Evolutionary conservation across 2,329 filamentous ascomycete genomes (phyloP), one percentile per base, ranked within the genome.

Genomic region (Neonectria punicea): DNA sequence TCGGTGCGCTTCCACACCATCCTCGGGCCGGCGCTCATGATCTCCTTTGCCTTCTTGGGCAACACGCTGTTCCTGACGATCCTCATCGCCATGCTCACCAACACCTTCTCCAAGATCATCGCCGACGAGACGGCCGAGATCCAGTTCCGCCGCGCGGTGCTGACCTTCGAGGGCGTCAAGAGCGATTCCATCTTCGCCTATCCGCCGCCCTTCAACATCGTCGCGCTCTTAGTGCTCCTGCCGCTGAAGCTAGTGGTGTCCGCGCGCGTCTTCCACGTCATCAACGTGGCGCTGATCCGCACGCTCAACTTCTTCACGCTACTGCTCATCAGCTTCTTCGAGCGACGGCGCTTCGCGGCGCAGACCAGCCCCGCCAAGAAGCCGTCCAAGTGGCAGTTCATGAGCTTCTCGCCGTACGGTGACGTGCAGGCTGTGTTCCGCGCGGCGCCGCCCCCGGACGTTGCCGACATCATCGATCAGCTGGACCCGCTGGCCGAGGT

Each of bases 41-140:
- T 93, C 62, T 84, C 87, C 4, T 93, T 93, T 76, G 90, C 91
- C 5, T 92, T 93, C 73, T 81, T 93, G 8, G 91, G 91, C 54
- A 93, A 93, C 76, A 92, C 90, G 0, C 84, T 93, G 43, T 93
- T 93, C 79, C 81, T 93, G 44, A 93, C 91, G 1, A 91, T 93
- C 67, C 83, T 93, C 2, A 90, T 93, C 1, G 91, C 91, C 18
- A 92, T 92, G 80, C 85, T 93, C 34, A 90, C 87, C 62, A 92
- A 91, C 73, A 92, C 90, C 0, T 92, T 92, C 74, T 88, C 87
- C 58, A 89, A 87, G 58, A 90, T 93, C 55, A 89, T 90, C n/a
- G 83, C 84, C 54, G 90, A 92, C 68, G 89, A 90, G 18, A 87
- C 87, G 0, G 88, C 90, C 4, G 91, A 93, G 77, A 89, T 92